Evolutionary conservation across 179 eudicot genomes (phyloP).

Genomic region (Heliamphora pulchella): DNA sequence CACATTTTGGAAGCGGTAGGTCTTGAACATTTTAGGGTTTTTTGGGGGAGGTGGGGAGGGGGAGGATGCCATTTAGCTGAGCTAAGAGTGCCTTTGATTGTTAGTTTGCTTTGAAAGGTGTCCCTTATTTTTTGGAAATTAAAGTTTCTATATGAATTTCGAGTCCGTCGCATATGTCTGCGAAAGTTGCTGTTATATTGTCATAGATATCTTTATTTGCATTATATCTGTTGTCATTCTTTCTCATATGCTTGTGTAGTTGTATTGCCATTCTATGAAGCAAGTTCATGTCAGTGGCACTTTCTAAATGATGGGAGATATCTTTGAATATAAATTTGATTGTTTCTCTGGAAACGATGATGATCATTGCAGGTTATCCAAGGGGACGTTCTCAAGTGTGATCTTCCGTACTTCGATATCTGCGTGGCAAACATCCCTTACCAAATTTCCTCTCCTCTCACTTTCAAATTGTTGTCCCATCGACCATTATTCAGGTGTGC

Average conservation of each 20-base stretch:
- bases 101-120: background rate
- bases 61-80: constrained; percentile 1
- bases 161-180: background rate
- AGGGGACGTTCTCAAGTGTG: constrained; percentile 88
- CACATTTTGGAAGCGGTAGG: background rate
- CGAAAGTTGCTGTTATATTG: background rate
- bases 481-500: constrained; percentile 72
- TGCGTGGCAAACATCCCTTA: constrained; percentile 94
- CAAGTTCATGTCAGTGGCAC: background rate
- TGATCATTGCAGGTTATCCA: constrained; percentile 62
- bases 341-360: background rate
- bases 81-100: background rate
- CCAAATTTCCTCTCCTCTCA: constrained; percentile 87
- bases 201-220: background rate
- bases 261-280: background rate
- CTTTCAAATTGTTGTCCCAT: constrained; percentile 65
- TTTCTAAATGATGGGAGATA: background rate
- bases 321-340: background rate
- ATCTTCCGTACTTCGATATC: constrained; percentile 84
- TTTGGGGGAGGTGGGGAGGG: too few relatives aligned
- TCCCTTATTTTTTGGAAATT: background rate
- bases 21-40: background rate
- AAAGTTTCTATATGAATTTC: background rate
- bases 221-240: too few relatives aligned
- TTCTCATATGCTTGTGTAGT: background rate